Conservation (phyloP, 345 rosid genomes). For the Populus euphratica region DNA sequence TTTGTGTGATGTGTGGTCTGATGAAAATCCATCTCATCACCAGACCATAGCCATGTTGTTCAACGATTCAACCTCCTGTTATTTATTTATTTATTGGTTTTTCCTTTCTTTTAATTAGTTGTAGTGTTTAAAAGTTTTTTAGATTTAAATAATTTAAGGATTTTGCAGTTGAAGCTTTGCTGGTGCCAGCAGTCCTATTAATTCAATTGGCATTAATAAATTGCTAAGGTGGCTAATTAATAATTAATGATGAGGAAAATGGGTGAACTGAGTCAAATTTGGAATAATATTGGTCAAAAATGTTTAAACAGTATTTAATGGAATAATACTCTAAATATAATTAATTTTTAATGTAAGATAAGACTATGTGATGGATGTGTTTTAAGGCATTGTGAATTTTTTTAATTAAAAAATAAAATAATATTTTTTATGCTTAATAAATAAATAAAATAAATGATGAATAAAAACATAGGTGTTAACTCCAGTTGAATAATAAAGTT, state of each 20-base stretch:
- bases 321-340: too few species aligned
- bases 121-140: too few species aligned
- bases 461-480: too few species aligned
- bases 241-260: too few species aligned
- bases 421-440: too few species aligned
- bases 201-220: not conserved
- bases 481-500: too few species aligned
- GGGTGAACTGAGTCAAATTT: not conserved
- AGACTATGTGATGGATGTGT: too few species aligned
- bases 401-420: too few species aligned
- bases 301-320: too few species aligned
- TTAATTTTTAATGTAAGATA: too few species aligned
- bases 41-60: conserved; percentile 9
- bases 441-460: too few species aligned
- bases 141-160: not conserved
- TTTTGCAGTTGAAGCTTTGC: not conserved
- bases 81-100: not conserved
- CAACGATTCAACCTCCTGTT: conserved; percentile 6
- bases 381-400: too few species aligned
- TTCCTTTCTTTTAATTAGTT: not conserved
- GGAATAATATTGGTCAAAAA: not conserved
- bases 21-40: conserved; percentile 27
- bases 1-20: not conserved
- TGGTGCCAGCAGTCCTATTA: not conserved
- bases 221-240: not conserved